Evolutionary conservation across 441 rosid genomes (phyloP).

Genomic region (Manihot esculenta): DNA sequence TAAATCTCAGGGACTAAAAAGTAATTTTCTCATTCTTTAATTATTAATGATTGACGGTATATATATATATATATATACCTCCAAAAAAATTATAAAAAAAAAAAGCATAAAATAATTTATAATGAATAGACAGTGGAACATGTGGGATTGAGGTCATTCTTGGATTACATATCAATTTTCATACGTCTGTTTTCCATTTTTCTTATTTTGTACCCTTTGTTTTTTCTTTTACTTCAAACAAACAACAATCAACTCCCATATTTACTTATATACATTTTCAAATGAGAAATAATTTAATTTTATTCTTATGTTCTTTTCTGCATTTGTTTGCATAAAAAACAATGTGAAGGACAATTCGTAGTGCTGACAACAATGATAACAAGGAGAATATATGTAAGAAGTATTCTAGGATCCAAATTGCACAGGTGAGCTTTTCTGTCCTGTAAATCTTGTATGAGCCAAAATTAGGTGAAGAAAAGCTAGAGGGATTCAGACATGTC

Average conservation of each 20-base stretch:
- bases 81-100: too few relatives aligned
- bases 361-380: not conserved
- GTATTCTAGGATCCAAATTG: not conserved
- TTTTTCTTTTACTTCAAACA: slow-evolving; percentile 11
- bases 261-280: too few relatives aligned
- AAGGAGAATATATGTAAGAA: not conserved
- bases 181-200: not conserved
- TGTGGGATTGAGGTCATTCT: too few relatives aligned
- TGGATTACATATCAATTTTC: too few relatives aligned
- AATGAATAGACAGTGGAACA: too few relatives aligned
- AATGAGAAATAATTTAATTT: too few relatives aligned
- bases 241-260: not conserved
- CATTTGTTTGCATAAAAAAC: not conserved
- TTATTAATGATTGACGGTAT: too few relatives aligned
- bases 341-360: not conserved
- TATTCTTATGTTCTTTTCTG: too few relatives aligned
- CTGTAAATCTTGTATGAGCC: not conserved
- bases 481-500: not conserved
- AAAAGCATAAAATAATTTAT: too few relatives aligned
- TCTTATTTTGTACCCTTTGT: not conserved
- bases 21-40: too few relatives aligned
- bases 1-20: too few relatives aligned
- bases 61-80: too few relatives aligned
- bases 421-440: not conserved
- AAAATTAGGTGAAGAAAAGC: not conserved